Evolutionary conservation across 2,329 filamentous ascomycete species (phyloP), one percentile per base, ranked within the genome.

Genomic region (Trichoderma lentiforme): DNA sequence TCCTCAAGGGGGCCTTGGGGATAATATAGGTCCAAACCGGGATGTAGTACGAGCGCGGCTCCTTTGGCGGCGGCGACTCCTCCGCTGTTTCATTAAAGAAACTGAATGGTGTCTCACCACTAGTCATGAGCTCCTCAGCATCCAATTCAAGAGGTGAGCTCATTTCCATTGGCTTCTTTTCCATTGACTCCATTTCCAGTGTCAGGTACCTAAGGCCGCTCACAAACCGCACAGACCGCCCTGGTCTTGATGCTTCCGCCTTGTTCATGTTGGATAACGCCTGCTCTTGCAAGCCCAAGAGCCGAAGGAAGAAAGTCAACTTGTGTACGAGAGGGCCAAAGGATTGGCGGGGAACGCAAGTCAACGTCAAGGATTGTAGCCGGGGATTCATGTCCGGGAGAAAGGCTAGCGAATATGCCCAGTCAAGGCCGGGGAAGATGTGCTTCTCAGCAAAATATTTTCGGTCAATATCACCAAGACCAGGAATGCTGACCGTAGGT

Each of bases 331-430:
- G 72, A 6, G 83, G 83, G 0, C 88, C 88, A 5, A 78, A 81
- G 1, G 88, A 89, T 28, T 83, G 83, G 8, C 86, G 83, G 0
- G 89, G 89, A 3, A 91, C 82, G 32, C 83, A 79, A 0, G 87
- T 88, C 26, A 91, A 79, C 4, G 86, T 87, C 28, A 91, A 75
- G 0, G 84, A 86, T 12, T 77, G 78, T 26, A 91, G 77, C 4
- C 88, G 84, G 1, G 88, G 85, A 72, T 90, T 91, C 80, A 86
- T 85, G 63, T 89, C 84, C 0, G 89, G 89, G 4, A 82, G 76
- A 68, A 88, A 87, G 15, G 81, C 76, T 65, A 84, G 80, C 3
- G 86, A 84, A 74, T 85, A 89, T 7, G 83, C 82, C 36, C 82
- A 77, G 36, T 85, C 80, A 15, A 83, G 80, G n/a, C 83, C 81